Evolutionary conservation across 495 filamentous ascomycete genomes (phyloP).

Genomic region (Talaromyces stipitatus): DNA sequence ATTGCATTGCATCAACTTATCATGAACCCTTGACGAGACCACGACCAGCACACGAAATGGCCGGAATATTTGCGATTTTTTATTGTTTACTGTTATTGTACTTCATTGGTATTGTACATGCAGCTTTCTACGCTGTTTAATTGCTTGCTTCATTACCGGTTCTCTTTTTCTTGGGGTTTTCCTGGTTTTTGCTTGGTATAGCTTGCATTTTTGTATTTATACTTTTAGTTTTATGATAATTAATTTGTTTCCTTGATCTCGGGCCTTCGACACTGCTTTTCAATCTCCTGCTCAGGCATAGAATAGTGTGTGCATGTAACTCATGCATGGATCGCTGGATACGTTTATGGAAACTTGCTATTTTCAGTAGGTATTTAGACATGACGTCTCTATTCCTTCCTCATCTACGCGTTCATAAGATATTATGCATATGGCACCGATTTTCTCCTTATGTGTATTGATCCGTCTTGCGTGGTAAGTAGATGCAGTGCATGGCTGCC

Average conservation of each 20-base stretch:
- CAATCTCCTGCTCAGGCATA: neutral
- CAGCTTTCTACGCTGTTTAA: neutral
- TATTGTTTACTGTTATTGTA: neutral
- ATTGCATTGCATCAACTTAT: slow-evolving; percentile 3
- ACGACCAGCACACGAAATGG: slow-evolving; percentile 1
- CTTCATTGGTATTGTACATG: neutral
- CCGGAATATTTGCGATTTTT: neutral
- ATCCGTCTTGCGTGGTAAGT: neutral
- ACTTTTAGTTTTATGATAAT: neutral
- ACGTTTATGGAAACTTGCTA: too few species aligned
- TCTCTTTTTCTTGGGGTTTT: neutral
- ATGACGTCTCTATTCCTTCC: neutral
- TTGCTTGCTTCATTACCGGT: neutral
- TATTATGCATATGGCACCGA: neutral
- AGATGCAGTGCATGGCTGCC: neutral
- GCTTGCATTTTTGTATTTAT: neutral
- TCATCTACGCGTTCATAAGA: neutral
- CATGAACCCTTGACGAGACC: slow-evolving; percentile 3
- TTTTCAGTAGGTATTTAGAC: neutral
- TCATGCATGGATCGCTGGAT: too few species aligned
- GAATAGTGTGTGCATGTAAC: too few species aligned
- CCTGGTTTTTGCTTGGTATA: neutral
- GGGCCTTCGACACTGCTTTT: neutral
- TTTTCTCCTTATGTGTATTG: too few species aligned
- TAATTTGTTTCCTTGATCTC: neutral